phyloP scores from a whole-genome alignment of 495 filamentous ascomycete species.

The Tuber aestivum region DNA sequence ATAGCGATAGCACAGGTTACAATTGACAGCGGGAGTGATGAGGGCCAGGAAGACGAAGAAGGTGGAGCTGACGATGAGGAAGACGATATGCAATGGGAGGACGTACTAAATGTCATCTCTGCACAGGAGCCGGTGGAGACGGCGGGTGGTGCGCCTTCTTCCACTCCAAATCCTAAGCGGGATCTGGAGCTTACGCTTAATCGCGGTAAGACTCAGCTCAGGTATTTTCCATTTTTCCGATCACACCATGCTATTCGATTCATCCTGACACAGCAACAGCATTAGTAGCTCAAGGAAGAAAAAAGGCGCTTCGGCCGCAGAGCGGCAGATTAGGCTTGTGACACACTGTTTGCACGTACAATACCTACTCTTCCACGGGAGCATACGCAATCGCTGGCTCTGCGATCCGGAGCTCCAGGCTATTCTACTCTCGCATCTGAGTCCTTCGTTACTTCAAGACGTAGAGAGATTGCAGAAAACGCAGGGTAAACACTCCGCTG shows the following conservation, averaged over 20 bases:
- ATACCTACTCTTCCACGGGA: slow-evolving; percentile 80
- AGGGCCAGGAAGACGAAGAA: slow-evolving; percentile 21
- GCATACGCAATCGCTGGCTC: slow-evolving; percentile 76
- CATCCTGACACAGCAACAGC: background rate
- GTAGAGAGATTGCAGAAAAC: slow-evolving; percentile 60
- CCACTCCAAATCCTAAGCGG: slow-evolving; percentile 44
- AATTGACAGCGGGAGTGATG: slow-evolving; percentile 4
- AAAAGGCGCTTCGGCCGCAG: slow-evolving; percentile 77
- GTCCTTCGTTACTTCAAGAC: slow-evolving; percentile 53
- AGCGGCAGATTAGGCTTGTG: slow-evolving; percentile 66
- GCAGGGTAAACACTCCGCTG: slow-evolving; percentile 42
- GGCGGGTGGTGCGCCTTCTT: slow-evolving; percentile 34
- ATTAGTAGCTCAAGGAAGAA: slow-evolving; percentile 50
- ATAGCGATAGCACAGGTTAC: slow-evolving; percentile 1
- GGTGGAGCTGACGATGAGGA: slow-evolving; percentile 57
- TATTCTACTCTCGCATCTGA: slow-evolving; percentile 65
- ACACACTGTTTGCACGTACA: slow-evolving; percentile 90
- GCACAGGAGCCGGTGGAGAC: slow-evolving; percentile 37
- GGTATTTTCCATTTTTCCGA: slow-evolving; percentile 43
- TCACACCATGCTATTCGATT: slow-evolving; percentile 46
- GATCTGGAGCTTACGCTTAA: slow-evolving; percentile 75
- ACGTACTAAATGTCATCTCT: slow-evolving; percentile 57
- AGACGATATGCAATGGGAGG: slow-evolving; percentile 80
- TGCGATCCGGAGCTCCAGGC: slow-evolving; percentile 74
- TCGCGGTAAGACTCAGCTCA: slow-evolving; percentile 51